phyloP scores from a whole-genome alignment of 495 filamentous ascomycete species.

The Penicillium longicatenatum region DNA sequence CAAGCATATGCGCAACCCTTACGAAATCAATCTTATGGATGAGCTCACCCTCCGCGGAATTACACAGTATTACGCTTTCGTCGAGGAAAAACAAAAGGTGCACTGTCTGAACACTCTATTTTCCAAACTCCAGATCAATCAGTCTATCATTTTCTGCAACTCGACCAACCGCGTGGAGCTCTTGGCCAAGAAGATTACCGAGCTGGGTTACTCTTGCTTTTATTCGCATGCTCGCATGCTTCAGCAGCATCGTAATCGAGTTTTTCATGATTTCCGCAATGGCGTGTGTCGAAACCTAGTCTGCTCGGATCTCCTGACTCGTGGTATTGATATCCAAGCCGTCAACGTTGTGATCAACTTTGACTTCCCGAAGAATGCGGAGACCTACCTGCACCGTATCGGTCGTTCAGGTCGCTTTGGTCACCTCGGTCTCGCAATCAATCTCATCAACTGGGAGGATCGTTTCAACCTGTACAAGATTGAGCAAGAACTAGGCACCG shows the following conservation, averaged over 20 bases:
- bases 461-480: conserved; percentile 99
- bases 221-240: conserved; percentile 99
- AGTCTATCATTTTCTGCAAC: conserved; percentile 99
- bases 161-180: conserved; percentile 98
- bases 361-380: conserved; percentile 98
- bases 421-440: conserved; percentile 96
- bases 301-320: conserved; percentile 95
- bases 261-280: conserved; percentile 99
- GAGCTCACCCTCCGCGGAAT: conserved; percentile 97
- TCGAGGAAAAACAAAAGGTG: conserved; percentile 99
- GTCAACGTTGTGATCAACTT: conserved; percentile 99
- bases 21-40: conserved; percentile 99
- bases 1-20: conserved; percentile 92
- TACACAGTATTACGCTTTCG: conserved; percentile 98
- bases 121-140: conserved; percentile 98
- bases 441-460: conserved; percentile 99
- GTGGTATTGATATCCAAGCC: conserved; percentile 99
- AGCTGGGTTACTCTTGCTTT: conserved; percentile 98
- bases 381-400: conserved; percentile 98
- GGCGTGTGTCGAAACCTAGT: conserved; percentile 97
- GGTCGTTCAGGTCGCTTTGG: conserved; percentile 96
- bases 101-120: conserved; percentile 99
- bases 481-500: conserved; percentile 93
- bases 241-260: conserved; percentile 94
- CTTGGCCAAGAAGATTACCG: conserved; percentile 98